phyloP scores from a whole-genome alignment of 495 filamentous ascomycete genomes.

The Aspergillus funiculosus region DNA sequence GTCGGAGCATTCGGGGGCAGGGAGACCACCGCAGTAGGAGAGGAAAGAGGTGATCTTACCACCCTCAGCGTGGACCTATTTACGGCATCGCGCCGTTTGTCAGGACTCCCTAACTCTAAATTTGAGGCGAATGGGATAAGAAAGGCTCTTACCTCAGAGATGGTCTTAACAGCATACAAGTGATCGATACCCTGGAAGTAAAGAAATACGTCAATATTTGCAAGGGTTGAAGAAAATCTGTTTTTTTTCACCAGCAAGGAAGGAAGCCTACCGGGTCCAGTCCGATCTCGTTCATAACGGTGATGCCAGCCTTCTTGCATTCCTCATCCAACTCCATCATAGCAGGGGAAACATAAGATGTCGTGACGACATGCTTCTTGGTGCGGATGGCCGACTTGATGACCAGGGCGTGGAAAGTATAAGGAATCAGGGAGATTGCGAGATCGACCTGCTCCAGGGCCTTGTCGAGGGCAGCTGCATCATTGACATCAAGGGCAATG shows the following conservation, averaged over 20 bases:
- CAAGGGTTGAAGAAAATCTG: not conserved
- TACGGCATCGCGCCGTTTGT: too few species aligned
- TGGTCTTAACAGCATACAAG: conserved; percentile 84
- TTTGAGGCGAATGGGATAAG: not conserved
- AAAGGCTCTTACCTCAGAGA: conserved; percentile 58
- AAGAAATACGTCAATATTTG: not conserved
- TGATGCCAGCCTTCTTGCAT: conserved; percentile 88
- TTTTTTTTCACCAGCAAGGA: not conserved
- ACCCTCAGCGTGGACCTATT: conserved; percentile 60
- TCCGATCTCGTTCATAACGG: conserved; percentile 97
- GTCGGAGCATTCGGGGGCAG: conserved; percentile 73
- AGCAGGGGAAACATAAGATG: conserved; percentile 86
- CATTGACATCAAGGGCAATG: conserved; percentile 76
- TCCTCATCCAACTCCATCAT: conserved; percentile 83
- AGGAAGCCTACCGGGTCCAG: conserved; percentile 45
- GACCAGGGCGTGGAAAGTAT: conserved; percentile 83
- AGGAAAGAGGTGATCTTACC: conserved; percentile 82
- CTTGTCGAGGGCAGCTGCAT: conserved; percentile 67
- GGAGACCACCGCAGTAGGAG: conserved; percentile 85
- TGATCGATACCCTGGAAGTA: conserved; percentile 59
- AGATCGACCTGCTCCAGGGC: conserved; percentile 74
- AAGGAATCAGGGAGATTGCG: conserved; percentile 81
- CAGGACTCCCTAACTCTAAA: too few species aligned
- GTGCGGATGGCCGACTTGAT: conserved; percentile 91
- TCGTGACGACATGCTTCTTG: conserved; percentile 96